A percentile compares a stretch with the other conserved stretches of the same genome.
phyloP scores from a whole-genome alignment of 495 filamentous ascomycete species.

The Hypoxylon subgilvum region DNA sequence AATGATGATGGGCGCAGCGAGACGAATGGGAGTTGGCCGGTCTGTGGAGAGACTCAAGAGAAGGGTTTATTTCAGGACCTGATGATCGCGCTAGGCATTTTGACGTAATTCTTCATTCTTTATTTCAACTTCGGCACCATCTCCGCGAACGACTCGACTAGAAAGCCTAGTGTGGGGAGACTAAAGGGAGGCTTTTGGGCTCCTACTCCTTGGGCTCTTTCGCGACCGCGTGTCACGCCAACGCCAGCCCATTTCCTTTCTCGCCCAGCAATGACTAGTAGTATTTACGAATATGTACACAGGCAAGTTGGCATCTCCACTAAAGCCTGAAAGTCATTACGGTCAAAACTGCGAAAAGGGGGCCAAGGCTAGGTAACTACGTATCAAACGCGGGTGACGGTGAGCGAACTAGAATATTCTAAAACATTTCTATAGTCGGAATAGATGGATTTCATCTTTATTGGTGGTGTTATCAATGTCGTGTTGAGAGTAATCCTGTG shows the following conservation, averaged over 20 bases:
- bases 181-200: conserved; percentile 9
- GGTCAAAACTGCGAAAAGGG: conserved; percentile 16
- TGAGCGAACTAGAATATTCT: conserved; percentile 36
- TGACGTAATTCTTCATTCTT: conserved; percentile 39
- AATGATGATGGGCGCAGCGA: conserved; percentile 36
- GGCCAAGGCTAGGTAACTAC: conserved; percentile 1
- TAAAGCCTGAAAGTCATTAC: conserved; percentile 14
- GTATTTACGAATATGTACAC: too few relatives aligned
- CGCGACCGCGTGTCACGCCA: conserved; percentile 16
- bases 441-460: conserved; percentile 10
- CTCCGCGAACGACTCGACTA: conserved; percentile 19
- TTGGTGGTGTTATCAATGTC: conserved; percentile 20
- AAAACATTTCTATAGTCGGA: conserved; percentile 38
- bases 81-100: conserved; percentile 37
- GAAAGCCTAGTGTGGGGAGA: conserved; percentile 16
- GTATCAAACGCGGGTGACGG: conserved; percentile 14
- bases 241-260: conserved; percentile 4
- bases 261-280: conserved; percentile 7
- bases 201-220: background rate
- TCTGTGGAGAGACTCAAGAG: conserved; percentile 29
- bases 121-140: conserved; percentile 29
- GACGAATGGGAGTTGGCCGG: conserved; percentile 29
- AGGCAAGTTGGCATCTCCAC: conserved; percentile 27
- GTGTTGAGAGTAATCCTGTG: conserved; percentile 20
- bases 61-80: conserved; percentile 39